Conservation (phyloP, 148 eudicot species). For the Silene uniflora region DNA sequence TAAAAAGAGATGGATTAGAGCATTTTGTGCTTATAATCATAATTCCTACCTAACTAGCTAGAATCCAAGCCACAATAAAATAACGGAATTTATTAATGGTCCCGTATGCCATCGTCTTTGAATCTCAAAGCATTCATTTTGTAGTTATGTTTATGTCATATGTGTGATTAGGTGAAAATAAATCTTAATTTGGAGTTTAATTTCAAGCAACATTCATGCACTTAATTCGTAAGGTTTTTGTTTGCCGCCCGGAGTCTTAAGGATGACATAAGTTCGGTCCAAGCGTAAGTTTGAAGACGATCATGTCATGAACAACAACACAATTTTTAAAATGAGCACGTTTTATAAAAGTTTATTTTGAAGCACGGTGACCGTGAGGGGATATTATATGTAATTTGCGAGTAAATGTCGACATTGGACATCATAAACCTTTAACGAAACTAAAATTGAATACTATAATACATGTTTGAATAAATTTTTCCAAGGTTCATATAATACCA, state of each 20-base stretch:
- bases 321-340: too few relatives aligned
- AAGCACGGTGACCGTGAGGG: too few relatives aligned
- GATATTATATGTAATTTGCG: too few relatives aligned
- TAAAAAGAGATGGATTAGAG: too few relatives aligned
- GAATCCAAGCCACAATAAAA: background rate
- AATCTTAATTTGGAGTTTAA: background rate
- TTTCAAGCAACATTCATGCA: background rate
- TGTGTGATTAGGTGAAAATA: background rate
- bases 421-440: too few relatives aligned
- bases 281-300: background rate
- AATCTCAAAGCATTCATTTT: background rate
- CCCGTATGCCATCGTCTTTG: background rate
- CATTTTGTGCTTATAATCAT: too few relatives aligned
- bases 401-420: too few relatives aligned
- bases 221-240: background rate
- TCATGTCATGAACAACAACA: background rate
- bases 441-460: too few relatives aligned
- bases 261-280: background rate
- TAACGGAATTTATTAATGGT: background rate
- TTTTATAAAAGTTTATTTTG: too few relatives aligned
- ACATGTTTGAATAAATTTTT: too few relatives aligned
- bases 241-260: background rate
- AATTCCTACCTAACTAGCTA: background rate
- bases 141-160: slow-evolving; percentile 1
- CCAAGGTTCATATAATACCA: too few relatives aligned